Base-by-base conservation (phyloP, 1,284 basidiomycete species). In the Rhodotorula sp. region DNA sequence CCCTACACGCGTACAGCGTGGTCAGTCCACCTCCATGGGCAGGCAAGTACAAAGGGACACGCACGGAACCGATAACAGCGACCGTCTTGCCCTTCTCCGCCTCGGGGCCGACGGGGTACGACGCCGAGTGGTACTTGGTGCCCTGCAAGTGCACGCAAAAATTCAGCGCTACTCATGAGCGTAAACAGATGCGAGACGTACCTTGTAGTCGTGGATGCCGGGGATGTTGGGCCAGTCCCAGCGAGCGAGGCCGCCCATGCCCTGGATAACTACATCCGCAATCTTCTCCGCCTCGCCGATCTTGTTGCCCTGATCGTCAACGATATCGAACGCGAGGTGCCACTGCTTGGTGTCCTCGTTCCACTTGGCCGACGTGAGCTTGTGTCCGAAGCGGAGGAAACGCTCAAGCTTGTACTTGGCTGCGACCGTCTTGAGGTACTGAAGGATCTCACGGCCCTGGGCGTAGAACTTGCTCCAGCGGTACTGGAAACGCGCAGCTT, bases 381-480 rank as follows among this genome's bases (percentile, higher is more conserved):
- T 84, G 79, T 88, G 87, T 12, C 82, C 81, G 25, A 88, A 84
- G 65, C 85, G 68, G 27, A 76, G 64, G 69, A 72, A 74, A 7
- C 83, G 83, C 66, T 82, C 80, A 50, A 89, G 82, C 66, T 86
- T 84, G 80, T 87, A 88, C 77, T 87, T 88, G 39, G 87, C 85
- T 17, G 85, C 86, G n/a, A 88, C 82, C 51, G 81, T 79, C 66
- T 86, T 82, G 39, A 89, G 79, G 76, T 88, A 87, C 6, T 79
- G 78, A 44, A 81, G 84, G 57, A 89, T 88, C 79, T 89, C 87
- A 8, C 83, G 80, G 1, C 87, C 87, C 7, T 85, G 82, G 3
- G 87, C 84, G 71, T 87, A 89, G 79, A 87, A 88, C 22, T 84
- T 78, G 12, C 86, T 87, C 87, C 87, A 88, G 75, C 87, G 82